Base-by-base conservation (phyloP, 768 basidiomycete species). In the Pholiota microspora region DNA sequence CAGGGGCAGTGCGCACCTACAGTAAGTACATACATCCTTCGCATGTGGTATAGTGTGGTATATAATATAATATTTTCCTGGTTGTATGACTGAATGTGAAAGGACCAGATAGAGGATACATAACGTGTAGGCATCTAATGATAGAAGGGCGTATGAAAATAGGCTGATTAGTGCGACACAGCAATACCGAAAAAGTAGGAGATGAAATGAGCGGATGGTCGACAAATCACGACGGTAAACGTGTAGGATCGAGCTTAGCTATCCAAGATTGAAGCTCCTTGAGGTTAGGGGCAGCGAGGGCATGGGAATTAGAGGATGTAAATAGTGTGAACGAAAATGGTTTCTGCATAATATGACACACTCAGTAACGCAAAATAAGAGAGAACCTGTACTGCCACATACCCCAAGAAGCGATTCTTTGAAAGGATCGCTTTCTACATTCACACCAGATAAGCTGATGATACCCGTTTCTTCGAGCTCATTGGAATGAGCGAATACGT, bases 181-280 rank as follows among this genome's bases (percentile, higher is more conserved):
- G 52, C 51, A 54, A 61, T 49, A 51, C 45, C 45, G 49, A 46
- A 51, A 59, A 49, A 60, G 54, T 62, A 59, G 59, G 55, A 31
- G 12, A 60, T 50, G 50, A 45, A 56, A 32, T 51, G 35, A 44
- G 44, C 40, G 54, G 52, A 48, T 29, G 38, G 23, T 32, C 35
- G 32, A 59, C 13, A 51, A 45, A 55, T 67, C 59, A 71, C 53
- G 63, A 55, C 13, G 77, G 74, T 59, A 83, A 72, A 64, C 88
- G 82, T 63, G 89, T 92, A 49, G 92, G 92, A 69, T 94, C 92
- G 62, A 94, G 74, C 69, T 90, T 92, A 56, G 79, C 75, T 62
- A 82, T 86, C 94, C 94, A 97, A 65, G 85, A 81, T 55, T 84
- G 84, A 55, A 93, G 77, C 64, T 97, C 94, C 73, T 91, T 95